A percentile compares a stretch with the other conserved stretches of the same genome.
These are phyloP conservation scores for Phytophthora ramorum DNA, from an alignment of 352 stramenopile genomes.

Conservation along the genomic window DNA sequence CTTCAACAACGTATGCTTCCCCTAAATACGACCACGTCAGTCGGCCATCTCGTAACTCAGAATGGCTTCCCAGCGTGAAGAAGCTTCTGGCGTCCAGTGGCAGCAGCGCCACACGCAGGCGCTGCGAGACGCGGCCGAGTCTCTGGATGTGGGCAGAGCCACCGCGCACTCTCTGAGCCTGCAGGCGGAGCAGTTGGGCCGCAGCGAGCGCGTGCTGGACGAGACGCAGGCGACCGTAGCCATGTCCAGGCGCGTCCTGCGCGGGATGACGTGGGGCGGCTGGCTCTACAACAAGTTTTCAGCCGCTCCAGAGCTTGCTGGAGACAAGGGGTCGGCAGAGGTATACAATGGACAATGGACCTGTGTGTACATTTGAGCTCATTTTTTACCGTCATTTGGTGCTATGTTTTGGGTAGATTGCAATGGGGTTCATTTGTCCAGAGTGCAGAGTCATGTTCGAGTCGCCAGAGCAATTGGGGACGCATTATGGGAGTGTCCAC, in stretches of 20 bases:
- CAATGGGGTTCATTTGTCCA: slow-evolving; percentile 87
- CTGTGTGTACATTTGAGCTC: not conserved
- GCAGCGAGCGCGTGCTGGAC: slow-evolving; percentile 62
- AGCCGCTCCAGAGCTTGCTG: slow-evolving; percentile 32
- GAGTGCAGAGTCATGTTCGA: slow-evolving; percentile 79
- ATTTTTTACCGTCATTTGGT: not conserved
- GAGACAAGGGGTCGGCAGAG: slow-evolving; percentile 1
- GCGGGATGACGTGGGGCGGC: slow-evolving; percentile 81
- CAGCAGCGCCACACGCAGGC: slow-evolving; percentile 57
- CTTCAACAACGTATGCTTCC: too few species aligned
- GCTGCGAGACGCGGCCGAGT: slow-evolving; percentile 58
- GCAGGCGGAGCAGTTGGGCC: slow-evolving; percentile 71
- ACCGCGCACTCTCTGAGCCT: slow-evolving; percentile 72
- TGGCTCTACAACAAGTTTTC: slow-evolving; percentile 84
- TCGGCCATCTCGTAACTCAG: too few species aligned
- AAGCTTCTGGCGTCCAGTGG: slow-evolving; percentile 19
- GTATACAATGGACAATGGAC: slow-evolving; percentile 3
- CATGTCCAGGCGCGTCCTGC: slow-evolving; percentile 65
- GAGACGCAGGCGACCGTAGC: slow-evolving; percentile 67
- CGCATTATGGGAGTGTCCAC: slow-evolving; percentile 66
- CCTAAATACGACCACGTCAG: too few species aligned
- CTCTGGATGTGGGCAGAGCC: slow-evolving; percentile 52
- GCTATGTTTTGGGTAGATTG: slow-evolving; percentile 53
- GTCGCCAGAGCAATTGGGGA: slow-evolving; percentile 57
- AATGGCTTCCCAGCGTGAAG: not conserved